Evolutionary conservation across 192 early-diverging fungal species (phyloP).

Genomic region (Coemansia sp.): DNA sequence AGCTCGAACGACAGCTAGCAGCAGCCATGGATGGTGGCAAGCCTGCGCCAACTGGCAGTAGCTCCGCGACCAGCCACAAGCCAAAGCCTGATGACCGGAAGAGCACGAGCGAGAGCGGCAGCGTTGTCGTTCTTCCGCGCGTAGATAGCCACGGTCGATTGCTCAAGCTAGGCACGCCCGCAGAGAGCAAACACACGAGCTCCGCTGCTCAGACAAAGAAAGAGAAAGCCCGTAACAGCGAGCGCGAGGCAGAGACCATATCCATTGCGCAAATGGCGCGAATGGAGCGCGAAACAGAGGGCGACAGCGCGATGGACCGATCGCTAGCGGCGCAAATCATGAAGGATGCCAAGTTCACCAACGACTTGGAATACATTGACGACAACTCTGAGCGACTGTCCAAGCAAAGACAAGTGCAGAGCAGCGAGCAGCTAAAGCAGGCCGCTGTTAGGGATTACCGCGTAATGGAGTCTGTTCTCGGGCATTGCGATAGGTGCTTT

Average conservation of each 20-base stretch:
- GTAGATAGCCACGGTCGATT: constrained; percentile 44
- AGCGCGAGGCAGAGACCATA: neutral
- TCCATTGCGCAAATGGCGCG: constrained; percentile 33
- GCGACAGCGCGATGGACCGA: constrained; percentile 25
- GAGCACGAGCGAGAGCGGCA: constrained; percentile 1
- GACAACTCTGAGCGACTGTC: constrained; percentile 83
- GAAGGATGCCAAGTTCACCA: constrained; percentile 33
- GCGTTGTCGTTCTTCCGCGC: constrained; percentile 35
- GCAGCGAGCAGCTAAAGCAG: constrained; percentile 67
- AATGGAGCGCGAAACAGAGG: constrained; percentile 23
- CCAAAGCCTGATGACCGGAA: neutral
- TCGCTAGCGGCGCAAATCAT: constrained; percentile 45
- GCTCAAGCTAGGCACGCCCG: constrained; percentile 8
- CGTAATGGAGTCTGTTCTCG: constrained; percentile 58
- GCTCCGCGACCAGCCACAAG: neutral
- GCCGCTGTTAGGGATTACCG: constrained; percentile 73
- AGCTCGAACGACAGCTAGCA: constrained; percentile 75
- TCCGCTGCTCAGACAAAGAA: neutral
- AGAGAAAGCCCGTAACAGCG: constrained; percentile 16
- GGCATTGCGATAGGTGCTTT: constrained; percentile 75
- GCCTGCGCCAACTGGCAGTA: constrained; percentile 9
- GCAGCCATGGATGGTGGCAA: constrained; percentile 56
- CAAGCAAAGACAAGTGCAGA: constrained; percentile 58
- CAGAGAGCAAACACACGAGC: neutral
- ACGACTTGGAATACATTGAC: constrained; percentile 92